Evolutionary conservation across 176 grass and related monocot species (phyloP).

Genomic region (Paspalum notatum): DNA sequence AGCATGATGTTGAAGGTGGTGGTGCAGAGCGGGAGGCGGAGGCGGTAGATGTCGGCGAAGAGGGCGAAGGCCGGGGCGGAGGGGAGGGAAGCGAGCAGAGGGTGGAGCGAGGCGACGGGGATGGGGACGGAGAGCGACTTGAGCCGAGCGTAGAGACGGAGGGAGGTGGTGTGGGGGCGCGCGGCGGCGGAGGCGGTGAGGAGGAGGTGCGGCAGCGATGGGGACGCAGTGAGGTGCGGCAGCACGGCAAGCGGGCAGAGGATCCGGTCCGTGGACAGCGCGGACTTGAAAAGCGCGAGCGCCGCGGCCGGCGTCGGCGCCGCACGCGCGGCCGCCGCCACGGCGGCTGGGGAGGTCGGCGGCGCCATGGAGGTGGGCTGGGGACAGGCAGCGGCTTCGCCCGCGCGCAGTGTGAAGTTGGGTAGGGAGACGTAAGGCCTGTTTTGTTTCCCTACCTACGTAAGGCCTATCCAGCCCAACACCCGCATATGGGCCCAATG

Average conservation of each 20-base stretch:
- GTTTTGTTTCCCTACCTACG: too few relatives aligned
- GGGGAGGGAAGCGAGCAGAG: conserved; percentile 37
- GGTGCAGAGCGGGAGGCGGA: conserved; percentile 40
- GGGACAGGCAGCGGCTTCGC: not conserved
- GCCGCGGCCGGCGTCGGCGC: conserved; percentile 9
- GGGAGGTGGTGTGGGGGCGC: conserved; percentile 19
- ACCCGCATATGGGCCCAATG: too few relatives aligned
- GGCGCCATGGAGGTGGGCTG: not conserved
- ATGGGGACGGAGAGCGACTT: conserved; percentile 30
- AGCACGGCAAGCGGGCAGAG: conserved; percentile 39
- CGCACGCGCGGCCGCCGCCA: conserved; percentile 31
- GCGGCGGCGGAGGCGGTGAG: conserved; percentile 28
- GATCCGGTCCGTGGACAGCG: conserved; percentile 3
- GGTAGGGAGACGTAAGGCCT: too few relatives aligned
- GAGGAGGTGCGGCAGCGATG: conserved; percentile 24
- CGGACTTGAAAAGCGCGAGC: conserved; percentile 31
- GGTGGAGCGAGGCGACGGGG: conserved; percentile 25
- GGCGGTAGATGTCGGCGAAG: conserved; percentile 52
- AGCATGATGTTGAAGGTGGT: conserved; percentile 67
- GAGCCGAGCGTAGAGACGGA: conserved; percentile 21
- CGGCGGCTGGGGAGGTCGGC: conserved; percentile 24
- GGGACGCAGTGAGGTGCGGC: conserved; percentile 29
- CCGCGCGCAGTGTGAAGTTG: not conserved
- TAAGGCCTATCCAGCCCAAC: too few relatives aligned
- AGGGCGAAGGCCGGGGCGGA: conserved; percentile 52